Percentiles rank a stretch among this genome's conserved stretches.
Conservation (phyloP, 495 filamentous ascomycete species). For the Hypoxylon crocopeplum region DNA sequence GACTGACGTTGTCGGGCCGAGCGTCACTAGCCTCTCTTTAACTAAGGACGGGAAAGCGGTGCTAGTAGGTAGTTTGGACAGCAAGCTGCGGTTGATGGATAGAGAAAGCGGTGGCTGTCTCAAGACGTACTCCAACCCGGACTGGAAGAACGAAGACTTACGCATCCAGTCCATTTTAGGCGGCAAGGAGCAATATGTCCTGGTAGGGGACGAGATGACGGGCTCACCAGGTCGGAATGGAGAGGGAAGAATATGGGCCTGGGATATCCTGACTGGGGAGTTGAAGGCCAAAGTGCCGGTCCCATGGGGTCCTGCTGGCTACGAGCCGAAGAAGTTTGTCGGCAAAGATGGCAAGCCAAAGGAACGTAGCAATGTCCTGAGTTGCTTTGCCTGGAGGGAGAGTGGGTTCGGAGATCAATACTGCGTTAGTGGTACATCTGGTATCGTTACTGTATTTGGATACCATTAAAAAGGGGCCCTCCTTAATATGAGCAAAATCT, state of each 20-base stretch:
- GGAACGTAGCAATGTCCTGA: constrained; percentile 59
- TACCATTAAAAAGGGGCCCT: constrained; percentile 27
- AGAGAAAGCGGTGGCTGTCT: constrained; percentile 74
- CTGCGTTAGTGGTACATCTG: constrained; percentile 61
- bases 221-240: constrained; percentile 43
- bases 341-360: constrained; percentile 60
- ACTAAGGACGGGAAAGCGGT: constrained; percentile 75
- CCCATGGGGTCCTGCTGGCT: constrained; percentile 67
- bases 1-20: constrained; percentile 73
- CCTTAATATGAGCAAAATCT: no score
- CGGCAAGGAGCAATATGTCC: constrained; percentile 74
- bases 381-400: constrained; percentile 76
- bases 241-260: constrained; percentile 77
- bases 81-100: constrained; percentile 81
- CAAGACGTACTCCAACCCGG: constrained; percentile 68
- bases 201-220: constrained; percentile 79
- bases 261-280: constrained; percentile 85
- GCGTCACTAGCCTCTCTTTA: constrained; percentile 71
- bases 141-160: constrained; percentile 71
- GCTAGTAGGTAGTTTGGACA: constrained; percentile 79
- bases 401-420: constrained; percentile 66
- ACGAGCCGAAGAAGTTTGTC: constrained; percentile 50
- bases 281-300: constrained; percentile 65
- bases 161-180: constrained; percentile 76
- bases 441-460: constrained; percentile 62